These are phyloP conservation scores for Pythium monospermum DNA, from an alignment of 352 stramenopile species.

Conservation along the genomic window DNA sequence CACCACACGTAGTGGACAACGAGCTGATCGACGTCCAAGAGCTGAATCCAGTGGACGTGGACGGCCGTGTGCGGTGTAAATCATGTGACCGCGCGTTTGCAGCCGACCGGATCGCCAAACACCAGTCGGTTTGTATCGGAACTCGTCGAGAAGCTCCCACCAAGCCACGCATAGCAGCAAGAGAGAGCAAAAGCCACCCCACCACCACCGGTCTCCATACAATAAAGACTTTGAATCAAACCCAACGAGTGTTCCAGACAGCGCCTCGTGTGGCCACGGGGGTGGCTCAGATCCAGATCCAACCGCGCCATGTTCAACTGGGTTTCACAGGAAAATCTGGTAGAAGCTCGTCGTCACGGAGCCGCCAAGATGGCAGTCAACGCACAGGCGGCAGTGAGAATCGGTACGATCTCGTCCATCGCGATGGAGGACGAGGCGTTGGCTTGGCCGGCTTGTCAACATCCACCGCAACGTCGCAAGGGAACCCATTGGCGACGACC, in stretches of 20 bases:
- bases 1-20: neutral
- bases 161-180: too few relatives aligned
- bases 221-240: too few relatives aligned
- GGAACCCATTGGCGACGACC: constrained; percentile 46
- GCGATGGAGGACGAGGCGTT: constrained; percentile 14
- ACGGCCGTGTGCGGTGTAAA: constrained; percentile 54
- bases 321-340: too few relatives aligned
- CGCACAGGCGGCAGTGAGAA: too few relatives aligned
- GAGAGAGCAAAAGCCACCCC: neutral
- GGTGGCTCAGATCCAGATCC: too few relatives aligned
- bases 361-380: too few relatives aligned
- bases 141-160: too few relatives aligned
- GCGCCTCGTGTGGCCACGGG: too few relatives aligned
- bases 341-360: too few relatives aligned
- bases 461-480: constrained; percentile 47
- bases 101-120: constrained; percentile 55
- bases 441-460: constrained; percentile 18
- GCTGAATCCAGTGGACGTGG: constrained; percentile 36
- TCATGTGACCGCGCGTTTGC: constrained; percentile 51
- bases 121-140: constrained; percentile 52
- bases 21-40: neutral
- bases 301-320: too few relatives aligned
- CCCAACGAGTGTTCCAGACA: too few relatives aligned
- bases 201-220: too few relatives aligned
- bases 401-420: constrained; percentile 11